Base-by-base conservation (phyloP, 1,284 basidiomycete genomes). In the Boletus holoroseus region DNA sequence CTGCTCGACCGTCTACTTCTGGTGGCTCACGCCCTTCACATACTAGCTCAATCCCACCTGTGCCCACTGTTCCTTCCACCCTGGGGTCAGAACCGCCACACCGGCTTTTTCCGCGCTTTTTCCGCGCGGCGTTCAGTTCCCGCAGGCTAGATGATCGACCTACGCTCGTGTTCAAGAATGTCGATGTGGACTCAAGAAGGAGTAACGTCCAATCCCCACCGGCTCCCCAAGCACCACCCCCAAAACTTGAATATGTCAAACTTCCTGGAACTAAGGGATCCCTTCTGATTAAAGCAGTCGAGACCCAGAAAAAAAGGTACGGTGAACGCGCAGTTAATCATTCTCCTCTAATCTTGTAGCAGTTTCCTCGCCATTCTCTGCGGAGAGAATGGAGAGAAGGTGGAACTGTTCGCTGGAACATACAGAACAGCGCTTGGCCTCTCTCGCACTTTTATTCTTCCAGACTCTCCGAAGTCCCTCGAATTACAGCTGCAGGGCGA, bases 371-470 rank as follows among this genome's bases (percentile, higher is more conserved):
- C 91, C 5, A 92, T 93, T 59, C 76, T 93, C 0, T 92, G 91
- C 58, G 90, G 90, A n/a, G 91, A 93, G 35, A 85, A 82, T 57
- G 90, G 89, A n/a, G 90, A 93, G 70, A 89, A 92, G 61, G 89
- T 93, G 44, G 90, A 93, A 62, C 73, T 93, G 4, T 93, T 93
- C 67, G 91, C 91, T 28, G 90, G 88, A 28, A 90, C 88, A 12
- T 90, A 88, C 59, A 76, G 85, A 40, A 88, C 86, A 18, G 86
- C 89, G 2, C 76, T 89, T 8, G 85, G 86, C 1, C 76, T 88
- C 35, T 88, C 85, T 18, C 79, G 90, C 37, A 93, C 90, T 1
- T 93, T 93, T 66, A 92, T 93, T 56, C 73, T 93, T 24, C 90
- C 90, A 0, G 90, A 93, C 63, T 90, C 89, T 16, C 90, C 90